Conservation (phyloP, 352 stramenopile species). For the Phytophthora uliginosa region DNA sequence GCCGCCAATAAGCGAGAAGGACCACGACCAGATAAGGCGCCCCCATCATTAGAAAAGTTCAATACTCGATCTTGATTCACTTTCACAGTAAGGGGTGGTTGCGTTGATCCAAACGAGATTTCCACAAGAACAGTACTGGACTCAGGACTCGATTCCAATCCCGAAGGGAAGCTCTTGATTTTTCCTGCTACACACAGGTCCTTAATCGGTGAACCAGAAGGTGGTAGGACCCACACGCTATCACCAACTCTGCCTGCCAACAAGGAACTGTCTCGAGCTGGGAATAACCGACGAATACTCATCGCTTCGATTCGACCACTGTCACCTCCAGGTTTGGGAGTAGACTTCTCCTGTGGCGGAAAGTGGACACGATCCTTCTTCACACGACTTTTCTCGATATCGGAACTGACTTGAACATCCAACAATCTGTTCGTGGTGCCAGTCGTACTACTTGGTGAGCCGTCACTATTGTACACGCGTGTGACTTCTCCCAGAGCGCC, state of each 20-base stretch:
- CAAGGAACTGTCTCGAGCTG: conserved; percentile 67
- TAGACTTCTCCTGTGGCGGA: conserved; percentile 34
- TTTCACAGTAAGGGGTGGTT: conserved; percentile 50
- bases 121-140: conserved; percentile 60
- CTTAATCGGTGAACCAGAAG: conserved; percentile 32
- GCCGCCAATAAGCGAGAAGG: conserved; percentile 71
- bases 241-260: conserved; percentile 65
- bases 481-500: conserved; percentile 71
- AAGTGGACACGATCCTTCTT: conserved; percentile 64
- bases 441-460: conserved; percentile 7
- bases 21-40: conserved; percentile 27
- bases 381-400: conserved; percentile 66
- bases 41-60: conserved; percentile 55
- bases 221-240: conserved; percentile 70
- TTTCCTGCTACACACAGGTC: conserved; percentile 63
- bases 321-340: conserved; percentile 23
- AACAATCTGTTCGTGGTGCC: conserved; percentile 30
- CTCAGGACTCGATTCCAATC: conserved; percentile 57
- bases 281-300: conserved; percentile 77
- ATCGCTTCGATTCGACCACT: conserved; percentile 68
- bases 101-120: conserved; percentile 54
- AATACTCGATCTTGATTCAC: conserved; percentile 71
- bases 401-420: conserved; percentile 62
- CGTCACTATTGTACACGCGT: conserved; percentile 43
- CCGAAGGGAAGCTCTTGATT: conserved; percentile 72